Conservation (phyloP, 2,329 filamentous ascomycete species). For the Neonectria magnoliae region DNA sequence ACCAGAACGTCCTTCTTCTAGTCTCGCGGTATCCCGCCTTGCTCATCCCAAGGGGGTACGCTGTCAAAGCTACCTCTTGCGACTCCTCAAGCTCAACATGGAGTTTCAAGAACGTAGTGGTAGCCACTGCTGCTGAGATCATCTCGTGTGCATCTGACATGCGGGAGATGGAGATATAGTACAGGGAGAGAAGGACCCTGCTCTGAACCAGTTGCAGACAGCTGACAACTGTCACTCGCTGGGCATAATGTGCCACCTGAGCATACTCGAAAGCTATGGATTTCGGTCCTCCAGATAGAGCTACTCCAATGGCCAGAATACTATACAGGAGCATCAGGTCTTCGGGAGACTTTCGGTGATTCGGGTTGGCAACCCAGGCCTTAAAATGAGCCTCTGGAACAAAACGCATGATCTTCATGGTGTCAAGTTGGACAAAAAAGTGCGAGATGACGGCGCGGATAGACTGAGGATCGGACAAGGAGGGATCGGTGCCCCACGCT, state of each 20-base stretch:
- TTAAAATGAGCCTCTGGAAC: conserved; percentile 53
- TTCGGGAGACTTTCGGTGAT: conserved; percentile 52
- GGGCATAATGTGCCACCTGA: conserved; percentile 67
- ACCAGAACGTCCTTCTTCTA: conserved; percentile 77
- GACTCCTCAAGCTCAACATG: conserved; percentile 69
- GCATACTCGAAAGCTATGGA: conserved; percentile 53
- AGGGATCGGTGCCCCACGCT: conserved; percentile 62
- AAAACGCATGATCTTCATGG: conserved; percentile 54
- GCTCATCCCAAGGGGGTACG: conserved; percentile 67
- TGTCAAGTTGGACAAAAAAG: conserved; percentile 56
- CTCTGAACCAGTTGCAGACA: conserved; percentile 73
- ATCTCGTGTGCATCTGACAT: conserved; percentile 70
- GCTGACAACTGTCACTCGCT: conserved; percentile 43
- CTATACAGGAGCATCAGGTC: conserved; percentile 60
- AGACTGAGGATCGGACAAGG: conserved; percentile 54
- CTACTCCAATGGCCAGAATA: conserved; percentile 52
- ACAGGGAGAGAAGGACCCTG: conserved; percentile 72
- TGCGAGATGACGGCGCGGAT: conserved; percentile 52
- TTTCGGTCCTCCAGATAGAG: conserved; percentile 51
- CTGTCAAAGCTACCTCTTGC: conserved; percentile 50
- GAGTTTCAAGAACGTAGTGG: conserved; percentile 67
- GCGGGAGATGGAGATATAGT: conserved; percentile 71
- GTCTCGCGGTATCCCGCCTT: conserved; percentile 70
- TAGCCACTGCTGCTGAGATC: conserved; percentile 69
- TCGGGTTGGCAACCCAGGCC: conserved; percentile 48